Evolutionary conservation across 768 basidiomycete species (phyloP).

Genomic region (Piloderma croceum): DNA sequence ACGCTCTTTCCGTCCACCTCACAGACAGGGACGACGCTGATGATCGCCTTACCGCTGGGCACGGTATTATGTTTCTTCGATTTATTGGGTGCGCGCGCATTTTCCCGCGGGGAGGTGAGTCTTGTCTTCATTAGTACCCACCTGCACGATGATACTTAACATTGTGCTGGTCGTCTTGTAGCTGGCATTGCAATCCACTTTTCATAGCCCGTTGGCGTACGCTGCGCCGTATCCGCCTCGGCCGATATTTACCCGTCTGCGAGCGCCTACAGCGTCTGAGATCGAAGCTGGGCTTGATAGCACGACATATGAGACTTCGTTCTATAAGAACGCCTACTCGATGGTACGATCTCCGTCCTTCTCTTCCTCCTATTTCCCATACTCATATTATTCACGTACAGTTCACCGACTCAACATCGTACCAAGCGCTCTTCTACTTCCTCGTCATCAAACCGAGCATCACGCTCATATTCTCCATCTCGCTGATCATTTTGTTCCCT

Average conservation of each 20-base stretch:
- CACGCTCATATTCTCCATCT: conserved; percentile 58
- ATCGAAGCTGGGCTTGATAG: conserved; percentile 44
- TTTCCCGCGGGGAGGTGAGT: conserved; percentile 65
- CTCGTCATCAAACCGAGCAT: conserved; percentile 81
- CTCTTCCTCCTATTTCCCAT: background rate
- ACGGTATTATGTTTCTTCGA: conserved; percentile 74
- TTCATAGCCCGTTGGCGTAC: conserved; percentile 64
- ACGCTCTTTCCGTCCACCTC: too few relatives aligned
- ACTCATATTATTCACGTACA: conserved; percentile 22
- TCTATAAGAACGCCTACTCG: conserved; percentile 76
- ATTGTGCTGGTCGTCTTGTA: too few relatives aligned
- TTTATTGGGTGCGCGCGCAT: conserved; percentile 64
- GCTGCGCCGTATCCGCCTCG: conserved; percentile 59
- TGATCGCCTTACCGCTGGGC: conserved; percentile 75
- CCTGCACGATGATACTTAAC: too few relatives aligned
- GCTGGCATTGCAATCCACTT: conserved; percentile 63
- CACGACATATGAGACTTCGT: conserved; percentile 50
- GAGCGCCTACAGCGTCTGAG: conserved; percentile 43
- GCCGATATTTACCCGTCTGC: conserved; percentile 68
- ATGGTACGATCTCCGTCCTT: conserved; percentile 49
- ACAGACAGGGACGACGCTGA: conserved; percentile 74
- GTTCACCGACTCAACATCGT: conserved; percentile 80
- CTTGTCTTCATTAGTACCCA: conserved; percentile 4
- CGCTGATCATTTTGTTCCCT: conserved; percentile 50
- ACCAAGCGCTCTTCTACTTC: conserved; percentile 85